Conservation (phyloP, 805 yeast species). For the Jamesozyma hellenica region DNA sequence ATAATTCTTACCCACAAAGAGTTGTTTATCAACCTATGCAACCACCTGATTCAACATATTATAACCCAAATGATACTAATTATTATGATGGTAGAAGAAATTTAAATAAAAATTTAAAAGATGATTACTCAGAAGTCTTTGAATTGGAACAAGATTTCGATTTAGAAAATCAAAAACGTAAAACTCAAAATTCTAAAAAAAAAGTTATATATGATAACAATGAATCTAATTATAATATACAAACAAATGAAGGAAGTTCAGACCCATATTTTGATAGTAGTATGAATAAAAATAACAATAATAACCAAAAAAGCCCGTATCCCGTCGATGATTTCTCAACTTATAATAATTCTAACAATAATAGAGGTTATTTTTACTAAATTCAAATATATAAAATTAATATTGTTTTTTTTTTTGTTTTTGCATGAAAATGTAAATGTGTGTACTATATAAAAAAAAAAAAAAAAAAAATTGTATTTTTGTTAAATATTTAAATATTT, state of each 20-base stretch:
- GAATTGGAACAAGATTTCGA: constrained; percentile 28
- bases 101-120: not conserved
- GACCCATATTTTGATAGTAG: too few relatives aligned
- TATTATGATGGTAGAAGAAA: constrained; percentile 2
- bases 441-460: not conserved
- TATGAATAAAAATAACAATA: not conserved
- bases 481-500: too few relatives aligned
- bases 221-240: not conserved
- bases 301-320: not conserved
- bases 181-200: constrained; percentile 4
- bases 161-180: constrained; percentile 22
- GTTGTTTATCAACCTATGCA: constrained; percentile 27
- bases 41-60: constrained; percentile 18
- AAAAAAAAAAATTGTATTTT: not conserved
- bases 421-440: too few relatives aligned
- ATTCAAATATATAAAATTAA: too few relatives aligned
- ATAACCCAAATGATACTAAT: not conserved
- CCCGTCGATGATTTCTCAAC: not conserved
- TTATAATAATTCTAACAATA: not conserved
- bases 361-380: not conserved
- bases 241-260: too few relatives aligned
- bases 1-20: not conserved
- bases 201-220: not conserved
- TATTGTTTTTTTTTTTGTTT: too few relatives aligned
- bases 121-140: constrained; percentile 12